A percentile compares a stretch with the other conserved stretches of the same genome.
phyloP scores from a whole-genome alignment of 2,329 filamentous ascomycete genomes.

The Fusarium domesticum region DNA sequence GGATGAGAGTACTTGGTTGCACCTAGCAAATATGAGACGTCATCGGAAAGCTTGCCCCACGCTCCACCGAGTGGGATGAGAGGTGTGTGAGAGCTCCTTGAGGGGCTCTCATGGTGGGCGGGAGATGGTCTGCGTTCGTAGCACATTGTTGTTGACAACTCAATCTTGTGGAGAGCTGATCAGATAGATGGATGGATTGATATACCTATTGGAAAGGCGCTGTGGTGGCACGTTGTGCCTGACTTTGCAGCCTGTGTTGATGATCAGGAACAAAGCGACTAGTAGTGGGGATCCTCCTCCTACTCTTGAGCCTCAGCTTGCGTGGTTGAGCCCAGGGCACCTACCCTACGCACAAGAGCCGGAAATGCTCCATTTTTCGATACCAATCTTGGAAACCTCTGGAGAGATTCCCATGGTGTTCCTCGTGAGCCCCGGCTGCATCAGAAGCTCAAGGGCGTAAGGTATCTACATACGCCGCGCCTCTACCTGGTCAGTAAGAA shows the following conservation, averaged over 20 bases:
- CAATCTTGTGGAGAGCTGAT: no score
- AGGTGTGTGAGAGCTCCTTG: background rate
- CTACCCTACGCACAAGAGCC: slow-evolving; percentile 16
- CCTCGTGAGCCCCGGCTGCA: background rate
- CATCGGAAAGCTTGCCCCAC: background rate
- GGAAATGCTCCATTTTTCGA: slow-evolving; percentile 4
- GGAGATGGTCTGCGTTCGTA: no score
- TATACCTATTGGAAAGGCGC: no score
- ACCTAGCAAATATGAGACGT: background rate
- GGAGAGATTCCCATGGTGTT: background rate
- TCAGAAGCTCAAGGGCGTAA: background rate
- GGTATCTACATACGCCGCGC: no score
- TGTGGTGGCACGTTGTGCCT: no score
- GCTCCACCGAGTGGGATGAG: background rate
- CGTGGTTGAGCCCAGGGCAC: slow-evolving; percentile 10
- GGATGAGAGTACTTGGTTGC: background rate
- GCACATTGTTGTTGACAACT: no score
- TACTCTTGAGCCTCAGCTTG: slow-evolving; percentile 21
- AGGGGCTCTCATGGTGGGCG: no score
- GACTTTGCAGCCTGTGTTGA: background rate
- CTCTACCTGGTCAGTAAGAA: no score
- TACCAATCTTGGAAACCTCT: background rate
- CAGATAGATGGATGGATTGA: no score
- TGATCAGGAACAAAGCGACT: background rate
- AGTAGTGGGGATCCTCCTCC: slow-evolving; percentile 8